Evolutionary conservation across 225 moss, liverwort and hornwort species (phyloP), one percentile per base, ranked within the genome.

Genomic region (Straminergon stramineum): DNA sequence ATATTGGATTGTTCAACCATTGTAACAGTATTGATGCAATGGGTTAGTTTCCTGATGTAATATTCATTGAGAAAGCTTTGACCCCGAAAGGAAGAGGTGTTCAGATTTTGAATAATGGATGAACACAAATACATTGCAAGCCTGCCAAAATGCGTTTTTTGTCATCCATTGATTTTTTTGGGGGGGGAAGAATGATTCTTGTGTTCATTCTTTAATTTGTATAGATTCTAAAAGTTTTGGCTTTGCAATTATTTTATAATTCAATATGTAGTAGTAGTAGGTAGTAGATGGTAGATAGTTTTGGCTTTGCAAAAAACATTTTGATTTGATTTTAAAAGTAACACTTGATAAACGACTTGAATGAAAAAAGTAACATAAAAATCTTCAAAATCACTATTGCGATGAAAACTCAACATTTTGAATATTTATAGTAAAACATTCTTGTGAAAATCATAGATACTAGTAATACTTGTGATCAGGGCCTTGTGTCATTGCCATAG

Each of bases 21-120:
- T n/a, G n/a, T n/a, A n/a, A n/a, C n/a, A n/a, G n/a, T n/a, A n/a
- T n/a, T n/a, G n/a, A n/a, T n/a, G n/a, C n/a, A n/a, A n/a, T n/a
- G n/a, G n/a, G n/a, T n/a, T n/a, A n/a, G n/a, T n/a, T n/a, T n/a
- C n/a, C n/a, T n/a, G n/a, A n/a, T n/a, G n/a, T 3, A 2, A 74
- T 30, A 30, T 75, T 75, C 18, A 31, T 31, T 2, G 7, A 75
- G 2, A 18, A 75, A 75, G 48, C 28, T 16, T 14, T 39, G 27
- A 9, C 3, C 7, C 13, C 2, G 4, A 13, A 22, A 69, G 4
- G 10, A 23, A 0, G 7, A n/a, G 0, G 69, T 4, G 1, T 69
- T 69, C 69, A n/a, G n/a, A 69, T 69, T n/a, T n/a, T 1, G 0
- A n/a, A n/a, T 13, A 23, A 23, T 2, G 2, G 6, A 13, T 19